Conservation (phyloP, 2,329 filamentous ascomycete genomes). For the Trichophyton rubrum region DNA sequence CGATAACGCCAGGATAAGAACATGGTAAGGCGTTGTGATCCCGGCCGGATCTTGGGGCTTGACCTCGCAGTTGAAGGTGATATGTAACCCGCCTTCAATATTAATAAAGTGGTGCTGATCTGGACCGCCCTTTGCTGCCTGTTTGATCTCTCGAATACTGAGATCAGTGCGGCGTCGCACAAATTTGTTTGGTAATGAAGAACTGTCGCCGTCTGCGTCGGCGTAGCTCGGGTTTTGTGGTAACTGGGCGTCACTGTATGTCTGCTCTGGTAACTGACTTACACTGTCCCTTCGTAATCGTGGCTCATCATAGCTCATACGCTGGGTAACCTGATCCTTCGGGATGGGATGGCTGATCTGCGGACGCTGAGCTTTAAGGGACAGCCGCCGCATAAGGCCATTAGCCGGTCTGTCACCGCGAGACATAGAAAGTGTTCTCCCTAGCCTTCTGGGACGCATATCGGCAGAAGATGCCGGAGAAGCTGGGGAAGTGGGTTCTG, state of each 20-base stretch:
- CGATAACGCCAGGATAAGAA: conserved; percentile 67
- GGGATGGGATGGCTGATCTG: conserved; percentile 26
- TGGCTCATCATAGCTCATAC: conserved; percentile 27
- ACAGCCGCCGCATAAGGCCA: conserved; percentile 36
- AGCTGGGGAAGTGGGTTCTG: conserved; percentile 24
- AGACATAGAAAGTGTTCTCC: conserved; percentile 50
- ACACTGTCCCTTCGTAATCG: neutral
- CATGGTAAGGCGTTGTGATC: conserved; percentile 72
- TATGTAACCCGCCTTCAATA: conserved; percentile 70
- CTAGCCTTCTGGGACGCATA: conserved; percentile 30
- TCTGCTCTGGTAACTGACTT: neutral
- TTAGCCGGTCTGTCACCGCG: conserved; percentile 38
- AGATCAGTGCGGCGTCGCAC: conserved; percentile 59
- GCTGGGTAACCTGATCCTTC: conserved; percentile 16
- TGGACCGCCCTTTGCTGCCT: conserved; percentile 41
- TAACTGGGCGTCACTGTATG: conserved; percentile 2
- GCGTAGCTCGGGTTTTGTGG: neutral
- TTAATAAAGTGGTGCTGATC: conserved; percentile 51
- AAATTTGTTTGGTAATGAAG: conserved; percentile 38
- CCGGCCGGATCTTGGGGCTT: conserved; percentile 74
- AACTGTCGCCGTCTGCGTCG: conserved; percentile 9
- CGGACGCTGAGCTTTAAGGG: conserved; percentile 32
- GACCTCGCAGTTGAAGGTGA: conserved; percentile 81
- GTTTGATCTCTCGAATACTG: conserved; percentile 48
- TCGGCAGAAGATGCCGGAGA: conserved; percentile 15